These are phyloP conservation scores for Torulaspora gathmanii DNA, from an alignment of 805 yeast genomes.

Conservation along the genomic window DNA sequence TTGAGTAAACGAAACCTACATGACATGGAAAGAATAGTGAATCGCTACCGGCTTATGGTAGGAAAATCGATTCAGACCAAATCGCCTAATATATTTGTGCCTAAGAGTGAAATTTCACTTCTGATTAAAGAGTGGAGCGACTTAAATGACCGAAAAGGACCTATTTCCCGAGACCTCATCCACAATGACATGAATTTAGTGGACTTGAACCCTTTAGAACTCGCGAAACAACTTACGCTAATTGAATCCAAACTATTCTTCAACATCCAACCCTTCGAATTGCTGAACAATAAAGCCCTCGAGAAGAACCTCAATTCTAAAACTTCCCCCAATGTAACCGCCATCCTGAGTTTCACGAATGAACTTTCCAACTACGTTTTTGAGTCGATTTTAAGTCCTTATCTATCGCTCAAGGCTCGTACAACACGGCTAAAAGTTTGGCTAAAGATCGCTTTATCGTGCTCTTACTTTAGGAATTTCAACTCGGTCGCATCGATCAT, in stretches of 20 bases:
- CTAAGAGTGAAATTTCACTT: conserved; percentile 9
- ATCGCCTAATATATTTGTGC: conserved; percentile 1
- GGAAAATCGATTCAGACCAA: neutral
- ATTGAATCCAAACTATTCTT: conserved; percentile 66
- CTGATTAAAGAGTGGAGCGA: conserved; percentile 13
- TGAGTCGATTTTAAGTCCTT: conserved; percentile 59
- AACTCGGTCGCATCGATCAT: conserved; percentile 76
- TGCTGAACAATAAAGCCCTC: conserved; percentile 59
- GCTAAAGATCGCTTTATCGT: conserved; percentile 69
- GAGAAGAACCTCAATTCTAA: conserved; percentile 54
- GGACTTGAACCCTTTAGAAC: conserved; percentile 62
- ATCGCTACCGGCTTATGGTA: conserved; percentile 42
- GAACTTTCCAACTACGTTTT: conserved; percentile 65
- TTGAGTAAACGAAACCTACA: conserved; percentile 36
- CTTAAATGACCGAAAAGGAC: conserved; percentile 1
- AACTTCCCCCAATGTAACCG: conserved; percentile 58
- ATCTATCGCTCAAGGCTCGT: conserved; percentile 44
- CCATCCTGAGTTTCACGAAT: conserved; percentile 64
- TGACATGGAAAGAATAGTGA: conserved; percentile 44
- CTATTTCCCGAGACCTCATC: conserved; percentile 7
- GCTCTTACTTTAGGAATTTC: conserved; percentile 67
- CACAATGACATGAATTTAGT: conserved; percentile 22
- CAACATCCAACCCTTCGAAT: conserved; percentile 58
- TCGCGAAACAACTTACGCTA: conserved; percentile 71
- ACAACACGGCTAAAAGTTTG: conserved; percentile 57